These are phyloP conservation scores for fission yeast (Schizosaccharomyces pombe) DNA, from an alignment of 805 yeast species.

Conservation along the genomic window DNA sequence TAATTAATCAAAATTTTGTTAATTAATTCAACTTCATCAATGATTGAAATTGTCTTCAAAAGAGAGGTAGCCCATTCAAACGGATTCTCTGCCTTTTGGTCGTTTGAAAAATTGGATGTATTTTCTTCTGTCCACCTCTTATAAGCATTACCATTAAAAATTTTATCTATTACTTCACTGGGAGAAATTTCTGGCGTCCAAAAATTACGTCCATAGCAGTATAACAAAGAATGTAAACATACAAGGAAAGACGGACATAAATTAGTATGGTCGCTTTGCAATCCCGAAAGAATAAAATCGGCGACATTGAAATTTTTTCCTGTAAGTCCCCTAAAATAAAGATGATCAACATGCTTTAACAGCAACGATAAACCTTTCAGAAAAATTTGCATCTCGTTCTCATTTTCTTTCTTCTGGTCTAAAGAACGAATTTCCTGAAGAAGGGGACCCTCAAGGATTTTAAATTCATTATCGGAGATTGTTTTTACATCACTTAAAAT, in stretches of 20 bases:
- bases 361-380: neutral
- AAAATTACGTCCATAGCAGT: neutral
- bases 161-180: neutral
- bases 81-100: too few species aligned
- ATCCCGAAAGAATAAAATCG: neutral
- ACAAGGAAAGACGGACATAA: neutral
- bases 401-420: neutral
- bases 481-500: neutral
- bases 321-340: neutral
- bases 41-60: too few species aligned
- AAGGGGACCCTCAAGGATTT: neutral
- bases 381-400: neutral
- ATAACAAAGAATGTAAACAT: neutral
- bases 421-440: neutral
- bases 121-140: neutral
- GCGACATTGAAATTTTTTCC: neutral
- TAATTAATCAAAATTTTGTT: too few species aligned
- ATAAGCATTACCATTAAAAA: neutral
- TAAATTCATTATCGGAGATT: neutral
- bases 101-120: too few species aligned
- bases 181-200: neutral
- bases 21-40: too few species aligned
- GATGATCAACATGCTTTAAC: neutral
- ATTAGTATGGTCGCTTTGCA: neutral
- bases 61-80: too few species aligned